Conservation (phyloP, 768 basidiomycete genomes). For the Rhodotorula babjevae region DNA sequence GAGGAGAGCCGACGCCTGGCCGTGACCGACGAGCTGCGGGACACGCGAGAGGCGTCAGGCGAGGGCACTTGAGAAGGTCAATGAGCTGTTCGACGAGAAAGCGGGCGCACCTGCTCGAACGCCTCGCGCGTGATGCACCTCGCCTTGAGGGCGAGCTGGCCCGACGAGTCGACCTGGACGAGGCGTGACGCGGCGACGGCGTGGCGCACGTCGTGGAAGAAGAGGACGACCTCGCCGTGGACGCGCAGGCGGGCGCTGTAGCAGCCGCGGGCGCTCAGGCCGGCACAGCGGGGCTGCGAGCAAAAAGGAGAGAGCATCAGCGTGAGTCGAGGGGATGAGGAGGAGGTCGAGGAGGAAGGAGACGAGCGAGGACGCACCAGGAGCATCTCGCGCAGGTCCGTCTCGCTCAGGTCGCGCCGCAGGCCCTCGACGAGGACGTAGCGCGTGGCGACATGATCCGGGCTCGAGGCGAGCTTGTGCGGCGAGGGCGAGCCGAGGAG, state of each 20-base stretch:
- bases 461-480: background rate
- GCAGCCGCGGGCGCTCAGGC: slow-evolving; percentile 12
- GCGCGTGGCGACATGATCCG: slow-evolving; percentile 9
- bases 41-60: too few relatives aligned
- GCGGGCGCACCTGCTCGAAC: slow-evolving; percentile 14
- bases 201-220: slow-evolving; percentile 35
- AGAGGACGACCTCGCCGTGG: slow-evolving; percentile 25
- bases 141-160: background rate
- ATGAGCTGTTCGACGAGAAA: background rate
- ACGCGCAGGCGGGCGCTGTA: background rate
- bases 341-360: background rate
- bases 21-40: slow-evolving; percentile 5
- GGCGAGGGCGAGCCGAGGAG: background rate
- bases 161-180: background rate
- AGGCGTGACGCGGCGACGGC: background rate
- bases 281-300: background rate
- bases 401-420: background rate
- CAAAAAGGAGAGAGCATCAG: too few relatives aligned
- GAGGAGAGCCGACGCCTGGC: slow-evolving; percentile 7
- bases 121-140: slow-evolving; percentile 16
- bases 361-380: slow-evolving; percentile 2
- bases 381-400: background rate
- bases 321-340: background rate
- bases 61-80: background rate
- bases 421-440: slow-evolving; percentile 28